phyloP scores from a whole-genome alignment of 495 filamentous ascomycete genomes.

The Penicillium parvum region DNA sequence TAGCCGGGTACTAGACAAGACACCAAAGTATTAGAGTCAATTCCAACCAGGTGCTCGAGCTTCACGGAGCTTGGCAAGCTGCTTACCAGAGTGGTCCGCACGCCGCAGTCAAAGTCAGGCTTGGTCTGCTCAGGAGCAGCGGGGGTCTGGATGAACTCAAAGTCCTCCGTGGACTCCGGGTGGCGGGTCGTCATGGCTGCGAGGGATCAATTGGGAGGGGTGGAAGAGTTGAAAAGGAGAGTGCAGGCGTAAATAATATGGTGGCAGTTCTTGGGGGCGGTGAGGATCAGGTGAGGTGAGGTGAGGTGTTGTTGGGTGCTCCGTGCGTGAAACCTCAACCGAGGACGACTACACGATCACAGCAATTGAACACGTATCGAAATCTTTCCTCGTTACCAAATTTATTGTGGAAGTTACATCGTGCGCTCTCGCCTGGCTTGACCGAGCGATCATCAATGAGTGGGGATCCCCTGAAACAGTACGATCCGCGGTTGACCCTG shows the following conservation, averaged over 20 bases:
- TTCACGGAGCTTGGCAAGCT: slow-evolving; percentile 2
- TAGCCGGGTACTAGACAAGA: slow-evolving; percentile 50
- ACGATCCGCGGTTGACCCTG: slow-evolving; percentile 16
- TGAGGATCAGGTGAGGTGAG: slow-evolving; percentile 27
- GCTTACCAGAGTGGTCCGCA: slow-evolving; percentile 27
- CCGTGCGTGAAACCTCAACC: slow-evolving; percentile 6
- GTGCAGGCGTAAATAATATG: slow-evolving; percentile 22
- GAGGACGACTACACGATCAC: too few species aligned
- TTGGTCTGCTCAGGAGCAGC: slow-evolving; percentile 43
- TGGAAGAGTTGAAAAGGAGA: slow-evolving; percentile 21
- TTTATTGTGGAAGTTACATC: too few species aligned
- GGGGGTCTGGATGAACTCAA: slow-evolving; percentile 65
- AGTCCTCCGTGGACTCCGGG: slow-evolving; percentile 56
- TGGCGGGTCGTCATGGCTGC: slow-evolving; percentile 43
- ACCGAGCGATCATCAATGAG: slow-evolving; percentile 21
- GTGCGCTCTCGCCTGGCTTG: slow-evolving; percentile 14
- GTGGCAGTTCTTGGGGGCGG: slow-evolving; percentile 28
- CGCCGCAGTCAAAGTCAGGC: slow-evolving; percentile 30
- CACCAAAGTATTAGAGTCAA: slow-evolving; percentile 3
- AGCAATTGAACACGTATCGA: too few species aligned
- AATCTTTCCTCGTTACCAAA: neutral
- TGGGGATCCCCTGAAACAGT: slow-evolving; percentile 27
- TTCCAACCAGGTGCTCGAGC: neutral
- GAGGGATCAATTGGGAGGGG: slow-evolving; percentile 22
- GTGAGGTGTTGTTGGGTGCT: slow-evolving; percentile 6